Evolutionary conservation across 163 green algal genomes (phyloP), one percentile per base, ranked within the genome.

Genomic region (Chlorella variabilis): DNA sequence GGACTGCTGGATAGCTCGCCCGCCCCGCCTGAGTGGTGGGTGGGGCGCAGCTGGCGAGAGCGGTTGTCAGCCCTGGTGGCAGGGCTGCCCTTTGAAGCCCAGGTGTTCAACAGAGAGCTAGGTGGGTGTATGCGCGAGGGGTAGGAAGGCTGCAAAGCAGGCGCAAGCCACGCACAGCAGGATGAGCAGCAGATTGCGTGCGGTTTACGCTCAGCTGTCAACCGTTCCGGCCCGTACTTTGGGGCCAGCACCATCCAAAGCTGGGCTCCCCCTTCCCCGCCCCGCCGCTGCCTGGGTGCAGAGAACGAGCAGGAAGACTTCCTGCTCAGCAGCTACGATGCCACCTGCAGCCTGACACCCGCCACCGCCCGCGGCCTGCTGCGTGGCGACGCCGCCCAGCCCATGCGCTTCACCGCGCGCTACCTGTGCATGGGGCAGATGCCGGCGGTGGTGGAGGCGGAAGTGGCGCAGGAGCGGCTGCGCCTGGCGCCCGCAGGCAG

Each of bases 281-380:
- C n/a, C n/a, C n/a, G n/a, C n/a, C n/a, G n/a, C n/a, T n/a, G n/a
- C n/a, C 21, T 9, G 38, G 5, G 9, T 77, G 70, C 68, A 62
- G 78, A 84, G 25, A 84, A 84, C 33, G 68, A 75, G 56, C 51
- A 68, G 7, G 78, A 84, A 13, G 78, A 84, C 42, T 84, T 84
- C 33, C 23, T 84, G 69, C 56, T 84, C n/a, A 75, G 54, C 27
- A 42, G 39, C 42, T 84, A 79, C 27, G 78, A 83, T 20, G 78
- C 78, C n/a, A 49, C 29, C 36, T 42, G 68, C 17, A 33, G 31
- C 17, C 67, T 83, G 6, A 2, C 67, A 15, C 73, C 73, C 8
- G 73, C 56, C 9, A 66, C 42, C 48, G 76, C 45, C 18, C 33
- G 31, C 56, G 31, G 29, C 6, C 56, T 79, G 68, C 68, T 59